phyloP scores from a whole-genome alignment of 2,329 filamentous ascomycete species.

The Trichoderma harzianum region DNA sequence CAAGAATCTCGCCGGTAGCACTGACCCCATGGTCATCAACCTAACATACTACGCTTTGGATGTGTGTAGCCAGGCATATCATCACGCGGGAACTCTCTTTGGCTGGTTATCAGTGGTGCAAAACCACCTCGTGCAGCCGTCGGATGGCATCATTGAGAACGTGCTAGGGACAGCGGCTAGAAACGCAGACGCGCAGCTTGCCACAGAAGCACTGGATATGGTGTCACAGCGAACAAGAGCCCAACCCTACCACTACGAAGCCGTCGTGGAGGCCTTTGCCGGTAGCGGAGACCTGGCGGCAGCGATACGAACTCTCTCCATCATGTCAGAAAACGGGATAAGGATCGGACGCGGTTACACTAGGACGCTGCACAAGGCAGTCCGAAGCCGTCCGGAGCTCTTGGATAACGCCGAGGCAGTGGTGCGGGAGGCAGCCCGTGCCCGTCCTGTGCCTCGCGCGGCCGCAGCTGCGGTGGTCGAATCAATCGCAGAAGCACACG shows the following conservation, averaged over 20 bases:
- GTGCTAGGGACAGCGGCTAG: conserved; percentile 70
- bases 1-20: conserved; percentile 28
- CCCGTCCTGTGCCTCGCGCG: conserved; percentile 37
- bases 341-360: conserved; percentile 60
- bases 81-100: conserved; percentile 62
- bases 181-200: conserved; percentile 64
- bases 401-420: conserved; percentile 51
- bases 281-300: conserved; percentile 56
- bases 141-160: conserved; percentile 63
- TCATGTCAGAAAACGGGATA: conserved; percentile 60
- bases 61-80: conserved; percentile 60
- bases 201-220: conserved; percentile 63
- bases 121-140: conserved; percentile 37
- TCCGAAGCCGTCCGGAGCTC: conserved; percentile 47
- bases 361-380: conserved; percentile 55
- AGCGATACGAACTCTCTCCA: conserved; percentile 66
- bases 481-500: conserved; percentile 29
- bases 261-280: conserved; percentile 69
- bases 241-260: conserved; percentile 71
- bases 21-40: conserved; percentile 41
- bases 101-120: conserved; percentile 68
- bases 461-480: conserved; percentile 36
- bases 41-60: conserved; percentile 75
- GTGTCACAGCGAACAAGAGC: conserved; percentile 45
- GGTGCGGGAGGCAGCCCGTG: conserved; percentile 50